These are phyloP conservation scores for Alloteropsis semialata DNA, from an alignment of 176 grass and related monocot species.

Conservation along the genomic window DNA sequence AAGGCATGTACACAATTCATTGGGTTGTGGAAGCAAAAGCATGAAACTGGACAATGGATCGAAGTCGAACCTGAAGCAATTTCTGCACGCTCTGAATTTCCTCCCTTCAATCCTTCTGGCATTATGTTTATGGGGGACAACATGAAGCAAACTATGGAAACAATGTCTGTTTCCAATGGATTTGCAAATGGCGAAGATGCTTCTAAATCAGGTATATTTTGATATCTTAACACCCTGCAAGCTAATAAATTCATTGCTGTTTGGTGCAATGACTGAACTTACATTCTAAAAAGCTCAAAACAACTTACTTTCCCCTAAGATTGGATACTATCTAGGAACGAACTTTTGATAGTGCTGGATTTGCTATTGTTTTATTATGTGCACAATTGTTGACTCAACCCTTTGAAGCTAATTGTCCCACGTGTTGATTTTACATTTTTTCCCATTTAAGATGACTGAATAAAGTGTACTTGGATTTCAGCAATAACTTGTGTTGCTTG, in stretches of 20 bases:
- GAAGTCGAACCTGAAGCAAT: constrained; percentile 89
- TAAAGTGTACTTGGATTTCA: constrained; percentile 17
- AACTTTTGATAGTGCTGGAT: not conserved
- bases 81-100: constrained; percentile 76
- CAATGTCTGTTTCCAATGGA: constrained; percentile 49
- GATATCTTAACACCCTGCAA: not conserved
- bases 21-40: constrained; percentile 92
- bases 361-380: not conserved
- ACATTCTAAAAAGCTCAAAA: not conserved
- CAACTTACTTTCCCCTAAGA: constrained; percentile 1
- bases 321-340: not conserved
- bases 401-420: not conserved
- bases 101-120: constrained; percentile 71
- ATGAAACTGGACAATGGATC: constrained; percentile 98
- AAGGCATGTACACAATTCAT: constrained; percentile 77
- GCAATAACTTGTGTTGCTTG: constrained; percentile 16
- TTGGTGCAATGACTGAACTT: constrained; percentile 16
- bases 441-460: not conserved
- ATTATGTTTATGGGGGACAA: constrained; percentile 77
- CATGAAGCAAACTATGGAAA: constrained; percentile 57
- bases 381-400: constrained; percentile 17
- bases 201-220: constrained; percentile 60
- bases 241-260: not conserved
- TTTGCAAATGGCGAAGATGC: constrained; percentile 49
- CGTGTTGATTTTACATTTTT: constrained; percentile 8